These are phyloP conservation scores for Verticillium nonalfalfae DNA, from an alignment of 2,329 filamentous ascomycete genomes.

Conservation along the genomic window DNA sequence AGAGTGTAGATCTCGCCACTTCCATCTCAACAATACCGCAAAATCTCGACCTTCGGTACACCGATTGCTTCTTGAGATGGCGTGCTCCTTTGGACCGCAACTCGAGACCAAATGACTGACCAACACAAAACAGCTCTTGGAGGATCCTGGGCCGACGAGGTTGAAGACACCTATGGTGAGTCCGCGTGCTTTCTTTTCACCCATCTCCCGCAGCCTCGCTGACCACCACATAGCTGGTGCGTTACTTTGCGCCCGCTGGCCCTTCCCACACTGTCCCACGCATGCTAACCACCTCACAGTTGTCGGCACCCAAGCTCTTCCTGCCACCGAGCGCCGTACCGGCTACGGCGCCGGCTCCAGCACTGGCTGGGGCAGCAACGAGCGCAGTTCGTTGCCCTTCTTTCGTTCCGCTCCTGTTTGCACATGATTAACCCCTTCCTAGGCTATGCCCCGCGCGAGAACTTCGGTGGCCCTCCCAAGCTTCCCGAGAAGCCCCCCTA, in stretches of 20 bases:
- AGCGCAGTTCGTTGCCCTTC: conserved; percentile 31
- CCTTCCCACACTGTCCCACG: neutral
- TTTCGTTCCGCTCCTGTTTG: conserved; percentile 4
- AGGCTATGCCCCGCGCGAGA: conserved; percentile 62
- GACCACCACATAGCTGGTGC: conserved; percentile 28
- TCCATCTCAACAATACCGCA: neutral
- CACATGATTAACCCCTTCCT: conserved; percentile 9
- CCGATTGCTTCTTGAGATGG: neutral
- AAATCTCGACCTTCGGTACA: neutral
- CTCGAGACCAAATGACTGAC: conserved; percentile 15
- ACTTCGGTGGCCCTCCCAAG: conserved; percentile 52
- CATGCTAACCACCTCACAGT: neutral
- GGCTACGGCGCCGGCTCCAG: conserved; percentile 8
- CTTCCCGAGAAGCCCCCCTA: conserved; percentile 89
- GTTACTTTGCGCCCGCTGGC: conserved; percentile 9
- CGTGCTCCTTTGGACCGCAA: neutral
- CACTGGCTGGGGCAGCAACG: conserved; percentile 32
- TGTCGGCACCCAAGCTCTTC: conserved; percentile 51
- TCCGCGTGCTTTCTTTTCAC: conserved; percentile 12
- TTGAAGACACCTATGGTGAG: conserved; percentile 83
- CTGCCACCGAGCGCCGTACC: conserved; percentile 30
- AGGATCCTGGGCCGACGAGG: conserved; percentile 98
- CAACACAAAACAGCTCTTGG: conserved; percentile 33
- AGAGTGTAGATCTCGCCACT: too few species aligned
- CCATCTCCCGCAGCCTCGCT: conserved; percentile 12